phyloP scores from a whole-genome alignment of 164 flowering plant species.

The grape (Vitis vinifera) region DNA sequence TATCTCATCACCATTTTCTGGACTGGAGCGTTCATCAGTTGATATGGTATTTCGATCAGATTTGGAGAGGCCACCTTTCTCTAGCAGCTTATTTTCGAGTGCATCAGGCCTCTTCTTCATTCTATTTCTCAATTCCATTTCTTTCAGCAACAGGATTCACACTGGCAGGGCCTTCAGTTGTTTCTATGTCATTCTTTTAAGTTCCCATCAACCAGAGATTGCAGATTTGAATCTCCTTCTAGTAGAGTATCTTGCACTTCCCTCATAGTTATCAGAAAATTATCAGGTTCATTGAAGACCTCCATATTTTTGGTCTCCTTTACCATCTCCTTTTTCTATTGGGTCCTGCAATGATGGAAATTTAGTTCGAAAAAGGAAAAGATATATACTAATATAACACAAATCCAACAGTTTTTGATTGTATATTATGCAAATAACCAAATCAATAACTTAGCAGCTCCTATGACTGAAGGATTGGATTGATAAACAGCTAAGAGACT shows the following conservation, averaged over 20 bases:
- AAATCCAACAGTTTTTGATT: no score
- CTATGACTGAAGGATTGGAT: no score
- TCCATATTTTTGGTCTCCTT: constrained; percentile 1
- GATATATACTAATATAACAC: no score
- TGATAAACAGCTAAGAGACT: no score
- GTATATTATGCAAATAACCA: no score
- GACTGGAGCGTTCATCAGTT: constrained; percentile 6
- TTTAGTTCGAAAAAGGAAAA: no score
- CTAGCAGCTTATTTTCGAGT: constrained; percentile 3
- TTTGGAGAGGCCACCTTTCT: neutral
- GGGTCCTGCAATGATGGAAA: no score
- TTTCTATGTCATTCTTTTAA: constrained; percentile 2
- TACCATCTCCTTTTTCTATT: constrained; percentile 3
- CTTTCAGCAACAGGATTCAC: neutral
- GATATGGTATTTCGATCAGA: neutral
- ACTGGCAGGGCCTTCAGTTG: neutral
- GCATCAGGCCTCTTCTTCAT: constrained; percentile 2
- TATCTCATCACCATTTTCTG: neutral
- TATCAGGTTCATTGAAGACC: neutral
- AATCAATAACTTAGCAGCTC: no score
- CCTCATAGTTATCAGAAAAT: constrained; percentile 2
- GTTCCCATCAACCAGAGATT: neutral
- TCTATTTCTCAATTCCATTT: constrained; percentile 2
- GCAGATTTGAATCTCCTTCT: neutral
- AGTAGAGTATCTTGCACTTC: constrained; percentile 4